phyloP scores from a whole-genome alignment of 2,329 filamentous ascomycete genomes.

The Ceratocystis variospora region DNA sequence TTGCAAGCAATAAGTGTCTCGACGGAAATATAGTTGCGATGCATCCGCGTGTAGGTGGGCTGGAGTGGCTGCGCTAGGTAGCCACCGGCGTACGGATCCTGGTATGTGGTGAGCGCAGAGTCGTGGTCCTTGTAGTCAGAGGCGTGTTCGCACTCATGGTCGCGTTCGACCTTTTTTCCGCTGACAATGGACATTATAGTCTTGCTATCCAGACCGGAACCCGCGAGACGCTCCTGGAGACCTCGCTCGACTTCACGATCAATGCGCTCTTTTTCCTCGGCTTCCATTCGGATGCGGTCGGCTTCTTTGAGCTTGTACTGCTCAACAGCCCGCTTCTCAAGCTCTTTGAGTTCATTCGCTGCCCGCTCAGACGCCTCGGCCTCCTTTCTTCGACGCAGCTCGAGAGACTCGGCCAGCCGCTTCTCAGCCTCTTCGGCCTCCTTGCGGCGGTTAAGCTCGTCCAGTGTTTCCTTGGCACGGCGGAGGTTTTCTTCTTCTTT shows the following conservation, averaged over 20 bases:
- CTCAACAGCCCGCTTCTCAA: slow-evolving; percentile 38
- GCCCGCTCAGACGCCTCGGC: slow-evolving; percentile 34
- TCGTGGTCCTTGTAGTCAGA: neutral
- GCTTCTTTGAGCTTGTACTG: slow-evolving; percentile 38
- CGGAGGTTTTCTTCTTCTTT: slow-evolving; percentile 27
- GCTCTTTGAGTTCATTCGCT: slow-evolving; percentile 31
- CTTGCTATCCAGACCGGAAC: slow-evolving; percentile 45
- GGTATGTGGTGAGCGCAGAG: neutral
- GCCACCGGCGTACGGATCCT: neutral
- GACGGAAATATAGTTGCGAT: slow-evolving; percentile 45
- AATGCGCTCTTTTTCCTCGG: slow-evolving; percentile 34
- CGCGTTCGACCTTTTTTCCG: slow-evolving; percentile 32
- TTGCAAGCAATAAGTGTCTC: slow-evolving; percentile 44
- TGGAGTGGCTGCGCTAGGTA: slow-evolving; percentile 22
- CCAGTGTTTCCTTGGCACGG: slow-evolving; percentile 35
- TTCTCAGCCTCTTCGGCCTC: slow-evolving; percentile 37
- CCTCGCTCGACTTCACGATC: slow-evolving; percentile 43
- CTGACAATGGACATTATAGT: slow-evolving; percentile 46
- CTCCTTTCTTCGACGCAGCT: slow-evolving; percentile 29
- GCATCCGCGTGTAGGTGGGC: slow-evolving; percentile 51
- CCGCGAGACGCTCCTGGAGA: slow-evolving; percentile 43
- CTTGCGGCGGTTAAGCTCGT: slow-evolving; percentile 33
- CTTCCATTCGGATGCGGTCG: slow-evolving; percentile 34
- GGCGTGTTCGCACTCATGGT: slow-evolving; percentile 1
- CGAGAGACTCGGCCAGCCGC: slow-evolving; percentile 39